phyloP scores from a whole-genome alignment of 495 filamentous ascomycete genomes.

The Lophiostoma macrostomum region DNA sequence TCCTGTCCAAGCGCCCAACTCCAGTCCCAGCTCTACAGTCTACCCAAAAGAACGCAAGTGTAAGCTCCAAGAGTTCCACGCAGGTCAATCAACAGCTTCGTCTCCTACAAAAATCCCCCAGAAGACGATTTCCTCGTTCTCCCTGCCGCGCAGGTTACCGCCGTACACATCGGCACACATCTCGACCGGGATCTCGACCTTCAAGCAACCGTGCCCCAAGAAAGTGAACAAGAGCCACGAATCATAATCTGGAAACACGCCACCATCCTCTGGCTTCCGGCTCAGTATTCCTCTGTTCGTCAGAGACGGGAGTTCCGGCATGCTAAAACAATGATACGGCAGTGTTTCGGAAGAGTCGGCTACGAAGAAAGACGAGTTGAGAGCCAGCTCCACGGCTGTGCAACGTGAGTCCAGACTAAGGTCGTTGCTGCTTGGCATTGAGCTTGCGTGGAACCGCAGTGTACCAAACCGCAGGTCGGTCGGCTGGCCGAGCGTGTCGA shows the following conservation, averaged over 20 bases:
- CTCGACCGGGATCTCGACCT: constrained; percentile 26
- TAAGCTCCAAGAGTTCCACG: neutral
- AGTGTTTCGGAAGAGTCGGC: constrained; percentile 21
- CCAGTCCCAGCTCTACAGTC: neutral
- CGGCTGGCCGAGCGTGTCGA: constrained; percentile 19
- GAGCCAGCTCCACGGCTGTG: constrained; percentile 17
- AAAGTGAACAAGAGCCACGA: constrained; percentile 31
- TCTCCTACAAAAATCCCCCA: constrained; percentile 27
- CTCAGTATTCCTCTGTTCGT: constrained; percentile 21
- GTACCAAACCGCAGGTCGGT: constrained; percentile 25
- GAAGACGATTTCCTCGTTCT: constrained; percentile 27
- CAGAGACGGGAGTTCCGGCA: constrained; percentile 16
- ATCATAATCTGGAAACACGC: constrained; percentile 21
- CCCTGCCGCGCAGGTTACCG: constrained; percentile 9
- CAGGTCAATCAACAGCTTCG: neutral
- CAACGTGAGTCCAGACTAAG: neutral
- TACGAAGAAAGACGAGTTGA: constrained; percentile 21
- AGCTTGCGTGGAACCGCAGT: constrained; percentile 13
- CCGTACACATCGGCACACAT: constrained; percentile 29
- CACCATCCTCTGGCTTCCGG: constrained; percentile 15
- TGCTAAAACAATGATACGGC: constrained; percentile 13
- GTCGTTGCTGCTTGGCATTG: neutral
- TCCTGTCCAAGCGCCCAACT: constrained; percentile 19
- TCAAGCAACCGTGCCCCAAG: constrained; percentile 15
- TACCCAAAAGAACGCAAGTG: neutral